Base-by-base conservation (phyloP, 2,329 filamentous ascomycete genomes). In the Colletotrichum musae region DNA sequence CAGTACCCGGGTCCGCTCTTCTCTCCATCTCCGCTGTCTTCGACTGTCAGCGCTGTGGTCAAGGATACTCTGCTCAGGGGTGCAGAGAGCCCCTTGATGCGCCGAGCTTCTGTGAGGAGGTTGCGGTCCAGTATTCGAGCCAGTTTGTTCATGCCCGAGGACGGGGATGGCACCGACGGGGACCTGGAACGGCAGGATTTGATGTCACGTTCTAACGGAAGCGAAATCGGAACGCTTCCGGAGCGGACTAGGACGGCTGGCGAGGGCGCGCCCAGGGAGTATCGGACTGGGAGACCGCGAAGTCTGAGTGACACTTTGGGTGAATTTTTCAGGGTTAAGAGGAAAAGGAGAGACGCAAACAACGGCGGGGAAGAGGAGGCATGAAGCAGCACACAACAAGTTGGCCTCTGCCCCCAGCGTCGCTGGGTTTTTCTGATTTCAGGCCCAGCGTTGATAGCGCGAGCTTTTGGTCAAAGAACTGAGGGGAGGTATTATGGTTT, bases 21-120 rank as follows among this genome's bases (percentile, higher is more conserved):
- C 70, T 89, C 87, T 3, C 88, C 88, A 12, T 89, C 88, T 0
- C 88, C 88, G 0, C 81, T 90, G 41, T 88, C 87, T 2, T 89
- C 87, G 0, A 89, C 88, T 1, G 85, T 90, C 45, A 88, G 83
- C 18, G 86, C 86, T 0, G 87, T 88, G 0, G 85, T 90, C 51
- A 85, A 87, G 50, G 88, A 90, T 72, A 86, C 83, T 12, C 80
- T 89, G 36, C 80, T 88, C 2, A 80, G 85, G 12, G 82, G 83
- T 39, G 80, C 84, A 16, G 82, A 84, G 28, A 77, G 76, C 39
- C 76, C 82, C 0, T 73, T 80, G 21, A 69, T 81, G 6, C 81
- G 81, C 48, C 82, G 80, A 63, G 82, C 83, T 10, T 85, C 85
- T 9, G 78, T 84, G 56, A 79, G 83, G 54, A 82, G 86, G 13